A percentile compares a stretch with the other conserved stretches of the same genome.
These are phyloP conservation scores for Melianthus villosus DNA, from an alignment of 441 rosid genomes.

Conservation along the genomic window DNA sequence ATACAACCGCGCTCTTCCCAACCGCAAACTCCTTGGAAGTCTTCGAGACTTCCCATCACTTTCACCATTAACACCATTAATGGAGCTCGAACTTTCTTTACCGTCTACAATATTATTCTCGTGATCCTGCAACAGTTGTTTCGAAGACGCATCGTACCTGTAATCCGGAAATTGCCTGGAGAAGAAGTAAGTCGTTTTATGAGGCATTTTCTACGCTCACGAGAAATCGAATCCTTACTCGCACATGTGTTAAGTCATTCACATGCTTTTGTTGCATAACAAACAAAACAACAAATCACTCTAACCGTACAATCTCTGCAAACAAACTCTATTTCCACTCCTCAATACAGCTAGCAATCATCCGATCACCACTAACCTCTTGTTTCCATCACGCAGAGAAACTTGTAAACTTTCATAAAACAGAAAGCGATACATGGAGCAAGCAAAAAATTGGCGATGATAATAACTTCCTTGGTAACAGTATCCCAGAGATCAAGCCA, in stretches of 20 bases:
- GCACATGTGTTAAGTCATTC: background rate
- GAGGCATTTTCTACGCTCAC: constrained; percentile 54
- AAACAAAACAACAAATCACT: background rate
- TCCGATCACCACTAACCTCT: too few relatives aligned
- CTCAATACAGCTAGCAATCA: too few relatives aligned
- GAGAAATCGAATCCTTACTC: background rate
- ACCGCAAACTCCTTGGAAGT: constrained; percentile 6
- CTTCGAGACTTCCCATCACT: constrained; percentile 19
- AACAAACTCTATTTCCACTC: too few relatives aligned
- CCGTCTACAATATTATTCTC: constrained; percentile 25
- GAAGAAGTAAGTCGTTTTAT: constrained; percentile 89
- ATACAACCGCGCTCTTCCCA: constrained; percentile 15
- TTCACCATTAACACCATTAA: constrained; percentile 12
- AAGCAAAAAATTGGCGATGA: too few relatives aligned
- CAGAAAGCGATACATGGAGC: too few relatives aligned
- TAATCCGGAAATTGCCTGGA: constrained; percentile 87
- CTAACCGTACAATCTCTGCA: background rate
- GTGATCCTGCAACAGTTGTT: constrained; percentile 23
- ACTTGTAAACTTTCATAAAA: too few relatives aligned
- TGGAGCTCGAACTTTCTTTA: background rate
- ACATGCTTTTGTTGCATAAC: background rate
- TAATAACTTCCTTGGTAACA: too few relatives aligned
- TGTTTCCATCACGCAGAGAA: too few relatives aligned
- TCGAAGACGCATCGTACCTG: constrained; percentile 32
- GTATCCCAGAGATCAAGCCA: too few relatives aligned